Evolutionary conservation across 2,329 filamentous ascomycete genomes (phyloP).

Genomic region (Xylariaceae sp.): DNA sequence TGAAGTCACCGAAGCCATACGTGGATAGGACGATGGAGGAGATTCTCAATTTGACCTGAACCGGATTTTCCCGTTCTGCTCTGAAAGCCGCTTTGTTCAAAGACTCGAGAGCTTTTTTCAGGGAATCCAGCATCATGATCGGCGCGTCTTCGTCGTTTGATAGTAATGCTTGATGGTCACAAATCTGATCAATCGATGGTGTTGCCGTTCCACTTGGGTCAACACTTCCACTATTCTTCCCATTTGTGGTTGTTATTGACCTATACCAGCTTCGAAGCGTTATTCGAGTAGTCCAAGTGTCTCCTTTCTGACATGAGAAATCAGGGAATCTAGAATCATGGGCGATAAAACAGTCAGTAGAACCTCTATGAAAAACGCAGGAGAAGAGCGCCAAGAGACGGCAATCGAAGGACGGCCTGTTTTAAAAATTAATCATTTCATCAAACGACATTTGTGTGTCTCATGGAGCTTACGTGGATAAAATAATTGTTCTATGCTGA

Average conservation of each 20-base stretch:
- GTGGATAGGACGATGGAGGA: constrained; percentile 19
- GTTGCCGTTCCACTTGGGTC: too few species aligned
- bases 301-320: constrained; percentile 7
- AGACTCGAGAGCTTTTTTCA: neutral
- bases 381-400: neutral
- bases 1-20: constrained; percentile 19
- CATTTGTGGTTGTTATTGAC: neutral
- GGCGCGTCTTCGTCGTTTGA: neutral
- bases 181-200: too few species aligned
- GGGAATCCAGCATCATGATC: neutral
- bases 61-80: neutral
- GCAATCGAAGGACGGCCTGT: neutral
- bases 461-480: constrained; percentile 4
- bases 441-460: too few species aligned
- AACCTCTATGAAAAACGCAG: constrained; percentile 1
- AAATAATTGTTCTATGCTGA: constrained; percentile 4
- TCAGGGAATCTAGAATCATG: constrained; percentile 1
- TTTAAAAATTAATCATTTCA: neutral
- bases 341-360: neutral
- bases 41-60: constrained; percentile 1
- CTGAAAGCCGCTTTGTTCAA: neutral
- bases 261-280: constrained; percentile 5
- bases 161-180: too few species aligned
- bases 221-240: neutral
- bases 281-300: constrained; percentile 3